Evolutionary conservation across 495 filamentous ascomycete species (phyloP).

Genomic region (Aspergillus ellipticus): DNA sequence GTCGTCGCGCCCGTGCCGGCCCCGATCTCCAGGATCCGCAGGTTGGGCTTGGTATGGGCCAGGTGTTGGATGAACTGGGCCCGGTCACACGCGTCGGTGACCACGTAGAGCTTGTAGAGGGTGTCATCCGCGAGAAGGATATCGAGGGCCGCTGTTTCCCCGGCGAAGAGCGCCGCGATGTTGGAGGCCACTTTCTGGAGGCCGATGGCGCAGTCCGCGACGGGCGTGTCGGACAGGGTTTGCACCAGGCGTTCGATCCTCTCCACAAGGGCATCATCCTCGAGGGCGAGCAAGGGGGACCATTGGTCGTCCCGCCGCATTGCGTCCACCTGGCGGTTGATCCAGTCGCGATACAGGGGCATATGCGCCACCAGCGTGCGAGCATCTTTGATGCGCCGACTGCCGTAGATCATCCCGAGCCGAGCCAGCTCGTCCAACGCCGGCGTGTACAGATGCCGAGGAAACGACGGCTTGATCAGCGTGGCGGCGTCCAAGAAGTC

Average conservation of each 20-base stretch:
- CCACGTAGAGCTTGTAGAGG: conserved; percentile 1
- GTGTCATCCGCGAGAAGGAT: background rate
- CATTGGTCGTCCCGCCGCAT: no score
- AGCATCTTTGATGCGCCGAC: background rate
- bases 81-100: conserved; percentile 20
- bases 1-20: conserved; percentile 40
- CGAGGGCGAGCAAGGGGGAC: no score
- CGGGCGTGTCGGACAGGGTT: no score
- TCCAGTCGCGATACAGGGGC: background rate
- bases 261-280: no score
- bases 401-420: background rate
- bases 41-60: conserved; percentile 33
- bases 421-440: background rate
- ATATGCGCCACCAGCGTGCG: background rate
- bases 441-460: background rate
- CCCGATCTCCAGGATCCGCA: conserved; percentile 47
- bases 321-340: no score
- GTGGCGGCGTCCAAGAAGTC: background rate
- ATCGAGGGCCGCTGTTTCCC: no score
- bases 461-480: background rate
- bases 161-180: no score
- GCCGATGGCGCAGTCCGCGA: no score
- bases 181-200: no score
- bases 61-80: conserved; percentile 20
- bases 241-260: no score